phyloP scores from a whole-genome alignment of 257 asterid genomes.

The Nicotiana paniculata region DNA sequence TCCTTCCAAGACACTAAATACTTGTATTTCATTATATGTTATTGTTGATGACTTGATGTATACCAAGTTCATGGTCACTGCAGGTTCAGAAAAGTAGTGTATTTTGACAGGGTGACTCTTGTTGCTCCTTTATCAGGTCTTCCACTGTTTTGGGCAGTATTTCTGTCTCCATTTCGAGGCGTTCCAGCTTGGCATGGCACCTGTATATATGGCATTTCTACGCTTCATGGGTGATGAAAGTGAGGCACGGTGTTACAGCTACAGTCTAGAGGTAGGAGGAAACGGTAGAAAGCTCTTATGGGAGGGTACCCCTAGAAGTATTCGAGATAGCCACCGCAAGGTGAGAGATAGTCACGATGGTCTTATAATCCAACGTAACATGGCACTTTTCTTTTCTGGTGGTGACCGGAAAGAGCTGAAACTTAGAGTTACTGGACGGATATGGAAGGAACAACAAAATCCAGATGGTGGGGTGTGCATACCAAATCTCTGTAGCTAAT shows the following conservation, averaged over 20 bases:
- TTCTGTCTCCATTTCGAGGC: conserved; percentile 85
- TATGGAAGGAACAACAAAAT: conserved; percentile 73
- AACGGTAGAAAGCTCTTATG: conserved; percentile 64
- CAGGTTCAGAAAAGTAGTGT: not conserved
- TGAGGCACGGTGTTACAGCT: conserved; percentile 66
- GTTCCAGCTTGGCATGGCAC: conserved; percentile 69
- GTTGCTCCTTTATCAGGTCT: conserved; percentile 38
- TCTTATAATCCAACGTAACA: conserved; percentile 66
- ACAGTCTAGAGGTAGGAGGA: conserved; percentile 79
- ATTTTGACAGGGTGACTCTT: not conserved
- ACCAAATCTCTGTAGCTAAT: conserved; percentile 59
- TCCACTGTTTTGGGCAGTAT: conserved; percentile 70
- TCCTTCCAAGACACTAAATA: not conserved
- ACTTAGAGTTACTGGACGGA: conserved; percentile 79
- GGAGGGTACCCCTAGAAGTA: conserved; percentile 85
- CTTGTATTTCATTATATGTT: not conserved
- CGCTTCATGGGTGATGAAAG: conserved; percentile 79
- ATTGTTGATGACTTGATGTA: not conserved
- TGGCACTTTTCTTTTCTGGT: conserved; percentile 88
- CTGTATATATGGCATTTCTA: conserved; percentile 78
- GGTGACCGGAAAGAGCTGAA: conserved; percentile 77
- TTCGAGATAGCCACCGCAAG: conserved; percentile 73
- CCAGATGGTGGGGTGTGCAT: conserved; percentile 56
- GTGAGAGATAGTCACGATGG: conserved; percentile 83
- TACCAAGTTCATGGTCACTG: not conserved